phyloP scores from a whole-genome alignment of 2,329 filamentous ascomycete species.

The Fusarium sp. region DNA sequence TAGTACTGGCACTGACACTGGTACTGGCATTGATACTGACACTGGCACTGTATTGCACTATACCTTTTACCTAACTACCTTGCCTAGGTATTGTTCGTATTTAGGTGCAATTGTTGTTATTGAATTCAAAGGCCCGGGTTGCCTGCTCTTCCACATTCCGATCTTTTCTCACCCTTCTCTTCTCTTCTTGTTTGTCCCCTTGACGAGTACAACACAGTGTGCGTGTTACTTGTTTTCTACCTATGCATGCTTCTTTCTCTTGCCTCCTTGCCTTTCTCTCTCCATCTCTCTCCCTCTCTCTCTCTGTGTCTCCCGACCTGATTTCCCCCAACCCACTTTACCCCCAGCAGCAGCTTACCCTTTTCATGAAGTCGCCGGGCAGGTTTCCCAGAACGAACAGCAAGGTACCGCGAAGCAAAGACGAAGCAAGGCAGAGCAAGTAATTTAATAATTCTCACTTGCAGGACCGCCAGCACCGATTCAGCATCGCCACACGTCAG shows the following conservation, averaged over 20 bases:
- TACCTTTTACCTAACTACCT: too few species aligned
- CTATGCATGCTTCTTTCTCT: conserved; percentile 14
- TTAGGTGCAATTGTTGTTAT: conserved; percentile 4
- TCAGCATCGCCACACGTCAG: conserved; percentile 28
- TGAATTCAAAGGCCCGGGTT: conserved; percentile 16
- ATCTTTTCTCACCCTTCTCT: conserved; percentile 27
- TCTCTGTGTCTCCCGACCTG: conserved; percentile 14
- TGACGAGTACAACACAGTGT: conserved; percentile 31
- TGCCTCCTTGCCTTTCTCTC: neutral
- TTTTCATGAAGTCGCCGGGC: conserved; percentile 29
- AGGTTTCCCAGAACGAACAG: conserved; percentile 25
- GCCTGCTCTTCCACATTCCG: conserved; percentile 30
- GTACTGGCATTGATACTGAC: neutral
- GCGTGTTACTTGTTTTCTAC: conserved; percentile 18
- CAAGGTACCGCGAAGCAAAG: conserved; percentile 19
- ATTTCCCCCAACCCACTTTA: conserved; percentile 32
- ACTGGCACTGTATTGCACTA: neutral
- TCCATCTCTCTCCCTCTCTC: neutral
- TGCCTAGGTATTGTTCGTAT: too few species aligned
- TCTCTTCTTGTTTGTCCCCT: neutral
- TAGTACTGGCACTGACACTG: neutral
- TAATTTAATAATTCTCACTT: conserved; percentile 21
- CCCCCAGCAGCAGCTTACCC: conserved; percentile 12
- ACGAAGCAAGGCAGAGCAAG: conserved; percentile 20
- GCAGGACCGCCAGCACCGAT: conserved; percentile 26